Evolutionary conservation across 208 protist genomes (phyloP), one percentile per base, ranked within the genome.

Genomic region (Leishmania aethiopica): DNA sequence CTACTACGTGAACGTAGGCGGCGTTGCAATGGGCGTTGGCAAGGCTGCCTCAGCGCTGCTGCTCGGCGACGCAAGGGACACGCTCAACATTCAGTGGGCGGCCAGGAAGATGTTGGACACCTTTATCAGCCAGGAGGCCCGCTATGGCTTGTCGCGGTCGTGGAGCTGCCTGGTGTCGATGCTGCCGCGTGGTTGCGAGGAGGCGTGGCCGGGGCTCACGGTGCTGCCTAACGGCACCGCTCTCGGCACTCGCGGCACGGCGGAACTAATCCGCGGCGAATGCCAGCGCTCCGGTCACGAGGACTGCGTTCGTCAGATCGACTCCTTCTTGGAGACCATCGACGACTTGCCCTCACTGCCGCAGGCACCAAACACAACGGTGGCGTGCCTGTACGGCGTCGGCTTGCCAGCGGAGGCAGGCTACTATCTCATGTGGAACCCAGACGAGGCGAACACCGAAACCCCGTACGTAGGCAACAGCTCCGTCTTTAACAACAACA

Each of bases 301-400:
- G 25, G 76, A 87, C 77, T 90, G 89, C 60, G 84, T 88, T 13
- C 74, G 78, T 15, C 78, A 89, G 28, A 78, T 93, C 40, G 67
- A 85, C 35, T 74, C 85, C 28, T 53, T 94, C 47, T 73, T 79
- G 71, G 79, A 90, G 42, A 78, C 57, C 17, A 70, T 88, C 37
- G 87, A 90, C 49, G 80, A 87, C 40, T 84, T 95, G 22, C 92
- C 93, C 35, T 49, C 82, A n/a, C 89, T 99, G 59, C 97, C 97
- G 17, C 79, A 90, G 57, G 92, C 97, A 32, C 93, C 92, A 2
- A 84, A 94, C 79, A 95, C 93, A 17, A 96, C 94, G 35, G 92
- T 97, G 11, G 89, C 92, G 69, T 98, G 97, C 86, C 77, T 99
- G 37, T 99, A 98, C 86, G 97, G 97, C 59, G 90, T 97, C 35